These are phyloP conservation scores for Yarrowia bubula DNA, from an alignment of 805 yeast species.

Conservation along the genomic window DNA sequence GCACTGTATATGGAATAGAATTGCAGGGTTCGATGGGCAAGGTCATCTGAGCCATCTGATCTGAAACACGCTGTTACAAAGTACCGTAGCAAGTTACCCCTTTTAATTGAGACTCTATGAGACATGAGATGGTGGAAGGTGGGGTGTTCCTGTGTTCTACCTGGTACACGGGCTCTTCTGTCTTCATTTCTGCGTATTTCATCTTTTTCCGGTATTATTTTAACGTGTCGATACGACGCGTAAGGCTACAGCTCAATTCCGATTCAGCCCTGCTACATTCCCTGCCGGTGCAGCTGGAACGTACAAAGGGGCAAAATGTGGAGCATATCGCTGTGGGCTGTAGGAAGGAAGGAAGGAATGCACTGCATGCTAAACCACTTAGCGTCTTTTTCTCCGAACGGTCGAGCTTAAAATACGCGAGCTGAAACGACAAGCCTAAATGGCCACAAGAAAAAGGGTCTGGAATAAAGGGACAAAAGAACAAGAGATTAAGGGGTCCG, in stretches of 20 bases:
- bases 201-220: too few relatives aligned
- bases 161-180: too few relatives aligned
- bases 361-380: not conserved
- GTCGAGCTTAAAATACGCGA: conserved; percentile 15
- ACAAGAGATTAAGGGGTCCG: not conserved
- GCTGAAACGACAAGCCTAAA: not conserved
- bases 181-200: too few relatives aligned
- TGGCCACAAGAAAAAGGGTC: not conserved
- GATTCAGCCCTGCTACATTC: not conserved
- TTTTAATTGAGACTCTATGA: not conserved
- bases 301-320: not conserved
- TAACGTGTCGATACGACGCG: not conserved
- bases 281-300: not conserved
- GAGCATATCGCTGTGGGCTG: not conserved
- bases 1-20: too few relatives aligned
- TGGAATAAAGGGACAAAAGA: not conserved
- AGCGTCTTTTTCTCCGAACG: not conserved
- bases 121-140: not conserved
- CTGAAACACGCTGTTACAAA: not conserved
- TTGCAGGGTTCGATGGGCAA: too few relatives aligned
- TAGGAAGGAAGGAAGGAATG: not conserved
- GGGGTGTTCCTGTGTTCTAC: too few relatives aligned
- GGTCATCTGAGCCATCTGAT: not conserved
- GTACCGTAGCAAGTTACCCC: not conserved
- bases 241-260: not conserved